phyloP scores from a whole-genome alignment of 2,329 filamentous ascomycete genomes.

The Aulographum hederae region DNA sequence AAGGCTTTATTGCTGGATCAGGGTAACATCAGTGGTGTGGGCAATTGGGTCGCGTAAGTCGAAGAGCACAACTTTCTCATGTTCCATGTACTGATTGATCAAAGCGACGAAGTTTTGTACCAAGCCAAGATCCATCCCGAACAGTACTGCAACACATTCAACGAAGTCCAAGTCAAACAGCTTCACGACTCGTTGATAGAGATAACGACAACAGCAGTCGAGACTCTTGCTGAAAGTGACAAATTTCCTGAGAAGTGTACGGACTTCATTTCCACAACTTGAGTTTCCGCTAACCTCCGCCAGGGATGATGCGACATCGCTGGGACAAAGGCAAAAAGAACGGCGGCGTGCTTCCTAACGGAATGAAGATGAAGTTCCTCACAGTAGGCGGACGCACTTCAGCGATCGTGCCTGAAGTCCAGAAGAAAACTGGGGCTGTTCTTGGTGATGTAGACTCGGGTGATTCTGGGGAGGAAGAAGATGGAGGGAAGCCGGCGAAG shows the following conservation, averaged over 20 bases:
- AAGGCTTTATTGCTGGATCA: constrained; percentile 85
- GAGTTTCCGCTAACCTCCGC: background rate
- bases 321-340: constrained; percentile 81
- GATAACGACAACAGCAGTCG: constrained; percentile 65
- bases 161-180: constrained; percentile 47
- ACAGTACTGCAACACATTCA: constrained; percentile 75
- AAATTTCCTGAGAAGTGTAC: constrained; percentile 71
- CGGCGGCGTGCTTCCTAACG: constrained; percentile 53
- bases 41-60: constrained; percentile 75
- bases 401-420: constrained; percentile 66
- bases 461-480: constrained; percentile 11
- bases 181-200: constrained; percentile 58
- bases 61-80: background rate
- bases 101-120: constrained; percentile 70
- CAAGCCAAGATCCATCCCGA: constrained; percentile 81
- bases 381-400: constrained; percentile 86
- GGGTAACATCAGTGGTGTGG: constrained; percentile 73
- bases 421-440: constrained; percentile 59
- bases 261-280: constrained; percentile 8
- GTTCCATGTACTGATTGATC: background rate
- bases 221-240: constrained; percentile 61
- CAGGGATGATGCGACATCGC: constrained; percentile 54
- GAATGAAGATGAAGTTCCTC: constrained; percentile 67
- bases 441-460: constrained; percentile 30
- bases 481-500: constrained; percentile 10